These are phyloP conservation scores for Eragrostis nindensis DNA, from an alignment of 176 grass and related monocot species.

Conservation along the genomic window DNA sequence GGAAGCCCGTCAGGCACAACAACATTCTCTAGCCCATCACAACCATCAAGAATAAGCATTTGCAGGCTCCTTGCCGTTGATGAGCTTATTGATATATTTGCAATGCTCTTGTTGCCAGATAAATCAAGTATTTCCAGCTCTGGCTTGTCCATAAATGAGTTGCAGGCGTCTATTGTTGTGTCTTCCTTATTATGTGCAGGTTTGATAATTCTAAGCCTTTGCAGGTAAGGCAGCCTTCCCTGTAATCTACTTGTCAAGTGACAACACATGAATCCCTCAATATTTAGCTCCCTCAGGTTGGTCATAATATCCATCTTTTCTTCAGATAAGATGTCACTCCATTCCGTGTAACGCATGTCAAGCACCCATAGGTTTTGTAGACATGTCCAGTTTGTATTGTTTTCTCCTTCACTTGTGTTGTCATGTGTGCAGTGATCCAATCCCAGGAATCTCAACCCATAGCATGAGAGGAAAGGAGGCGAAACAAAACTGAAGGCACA, in stretches of 20 bases:
- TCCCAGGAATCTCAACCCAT: neutral
- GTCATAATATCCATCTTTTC: neutral
- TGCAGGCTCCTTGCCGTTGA: neutral
- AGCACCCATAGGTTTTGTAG: neutral
- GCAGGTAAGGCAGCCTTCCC: neutral
- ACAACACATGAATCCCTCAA: neutral
- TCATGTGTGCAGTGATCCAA: neutral
- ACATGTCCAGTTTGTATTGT: neutral
- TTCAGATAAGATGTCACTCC: neutral
- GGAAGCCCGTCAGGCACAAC: neutral
- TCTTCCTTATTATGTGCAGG: neutral
- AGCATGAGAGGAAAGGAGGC: neutral
- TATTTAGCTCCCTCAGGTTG: conserved; percentile 12
- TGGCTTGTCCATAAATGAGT: conserved; percentile 3
- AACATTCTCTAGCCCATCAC: conserved; percentile 1
- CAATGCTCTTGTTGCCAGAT: neutral
- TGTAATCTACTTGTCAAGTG: neutral
- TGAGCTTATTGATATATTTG: neutral
- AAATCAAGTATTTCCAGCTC: conserved; percentile 11
- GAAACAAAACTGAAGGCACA: conserved; percentile 3
- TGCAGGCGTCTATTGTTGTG: neutral
- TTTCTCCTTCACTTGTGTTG: neutral
- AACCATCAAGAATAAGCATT: conserved; percentile 34
- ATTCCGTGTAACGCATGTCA: conserved; percentile 15
- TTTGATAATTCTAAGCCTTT: conserved; percentile 13